Evolutionary conservation across 805 yeast species (phyloP), one percentile per base, ranked within the genome.

Genomic region (Suhomyces tanzawaensis): DNA sequence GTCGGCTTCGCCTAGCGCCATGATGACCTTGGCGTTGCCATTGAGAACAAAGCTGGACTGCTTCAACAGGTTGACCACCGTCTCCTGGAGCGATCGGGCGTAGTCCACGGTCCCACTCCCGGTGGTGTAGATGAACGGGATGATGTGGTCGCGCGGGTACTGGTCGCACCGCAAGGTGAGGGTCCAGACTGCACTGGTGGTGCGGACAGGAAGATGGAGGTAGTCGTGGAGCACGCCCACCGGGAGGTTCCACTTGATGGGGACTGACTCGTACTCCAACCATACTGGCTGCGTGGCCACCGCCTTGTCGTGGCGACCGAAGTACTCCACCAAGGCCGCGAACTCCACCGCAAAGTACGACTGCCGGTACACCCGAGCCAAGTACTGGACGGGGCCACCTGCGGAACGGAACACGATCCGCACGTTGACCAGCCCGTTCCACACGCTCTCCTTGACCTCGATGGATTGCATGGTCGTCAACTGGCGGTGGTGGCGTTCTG

Each of bases 21-120:
- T 84, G n/a, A 91, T 76, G 2, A 79, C 73, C 44, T 84, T 87
- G 4, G 95, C 73, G n/a, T 78, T 74, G 0, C 95, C 95, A 46
- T 82, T 79, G 25, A 85, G 57, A 0, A 88, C 77, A 51, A 72
- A 87, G 51, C 88, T 79, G 4, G 88, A 75, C 53, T 91, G 97
- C 52, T 93, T 91, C 55, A 88, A 62, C 42, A 80, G 88, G 54
- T 91, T 89, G 43, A 81, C 64, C 82, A 93, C 81, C 34, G 76
- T 71, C 35, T 71, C 74, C 31, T 60, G 69, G 41, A 78, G 46
- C 9, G 69, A 53, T 17, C 50, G 44, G 24, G 49, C 42, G 46
- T 63, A 64, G 39, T 57, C 52, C 3, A 52, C 36, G 7, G 32
- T 21, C 3, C 34, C 26, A 13, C 44, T 49, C 3, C 27, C 42